Base-by-base conservation (phyloP, 75 land plant species). In the Chamaecyparis obtusa region DNA sequence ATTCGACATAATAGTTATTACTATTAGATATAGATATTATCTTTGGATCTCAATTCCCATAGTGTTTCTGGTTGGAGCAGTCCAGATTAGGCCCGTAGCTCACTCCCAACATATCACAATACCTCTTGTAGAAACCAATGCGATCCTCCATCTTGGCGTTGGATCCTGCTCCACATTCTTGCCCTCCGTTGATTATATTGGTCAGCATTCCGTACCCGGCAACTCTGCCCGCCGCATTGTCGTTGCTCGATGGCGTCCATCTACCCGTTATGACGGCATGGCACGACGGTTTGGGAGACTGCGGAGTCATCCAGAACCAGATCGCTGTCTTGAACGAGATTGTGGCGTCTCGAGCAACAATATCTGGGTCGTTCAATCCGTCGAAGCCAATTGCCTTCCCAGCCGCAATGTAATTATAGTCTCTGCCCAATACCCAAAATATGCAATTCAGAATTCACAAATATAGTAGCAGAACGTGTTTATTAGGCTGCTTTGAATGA, bases 111-210 rank as follows among this genome's bases (percentile, higher is more conserved):
- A 94, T 88, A 32, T 89, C 88, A 44, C 93, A 93, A 85, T 90
- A 95, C 17, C 90, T 86, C 84, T 88, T 84, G 86, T 93, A 93
- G 88, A 89, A 89, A 16, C 92, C 90, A 60, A 94, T 89, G 35
- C 95, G 87, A 64, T 90, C 90, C 27, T 81, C 87, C 41, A 88
- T 87, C 55, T 76, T 33, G 46, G 44, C 83, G 15, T 94, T 86
- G 27, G 75, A 71, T 16, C 94, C 89, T 3, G 85, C n/a, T 17
- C 93, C 93, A 49, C 97, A 96, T 86, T 96, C 97, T 1, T 89
- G n/a, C 3, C 91, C 94, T 16, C 96, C 94, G 46, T 95, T 95
- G 85, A 95, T 93, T 64, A 95, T 95, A 87, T 93, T 93, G 39
- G 92, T 96, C 43, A 90, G 87, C 36, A 91, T 85, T 3, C 97